A percentile compares a stretch with the other conserved stretches of the same genome.
phyloP scores from a whole-genome alignment of 768 basidiomycete species.

The Calvatia gigantea region DNA sequence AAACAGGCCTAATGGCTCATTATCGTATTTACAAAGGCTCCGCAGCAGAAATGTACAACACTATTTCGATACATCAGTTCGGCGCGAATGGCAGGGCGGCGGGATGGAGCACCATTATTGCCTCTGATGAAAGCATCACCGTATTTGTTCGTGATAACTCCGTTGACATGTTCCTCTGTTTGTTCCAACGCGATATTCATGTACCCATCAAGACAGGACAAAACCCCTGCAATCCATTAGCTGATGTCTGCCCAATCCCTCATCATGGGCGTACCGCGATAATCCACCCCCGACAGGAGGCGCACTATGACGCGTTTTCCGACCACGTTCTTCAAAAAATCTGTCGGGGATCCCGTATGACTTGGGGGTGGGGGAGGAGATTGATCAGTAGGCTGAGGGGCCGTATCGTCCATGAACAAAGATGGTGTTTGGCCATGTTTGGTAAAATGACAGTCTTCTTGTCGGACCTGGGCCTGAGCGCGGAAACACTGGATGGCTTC shows the following conservation, averaged over 20 bases:
- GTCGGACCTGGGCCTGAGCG: too few relatives aligned
- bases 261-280: constrained; percentile 59
- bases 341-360: constrained; percentile 79
- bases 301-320: constrained; percentile 95
- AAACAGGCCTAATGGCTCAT: too few relatives aligned
- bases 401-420: constrained; percentile 23
- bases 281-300: constrained; percentile 89
- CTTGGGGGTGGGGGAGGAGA: constrained; percentile 44
- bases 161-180: constrained; percentile 93
- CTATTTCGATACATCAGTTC: constrained; percentile 32
- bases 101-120: constrained; percentile 68
- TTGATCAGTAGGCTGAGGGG: constrained; percentile 27
- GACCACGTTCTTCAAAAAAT: constrained; percentile 92
- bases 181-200: constrained; percentile 99
- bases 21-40: constrained; percentile 44
- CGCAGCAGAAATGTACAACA: constrained; percentile 76
- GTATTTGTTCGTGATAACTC: constrained; percentile 81
- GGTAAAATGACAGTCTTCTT: background rate
- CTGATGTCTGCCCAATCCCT: background rate
- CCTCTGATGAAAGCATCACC: constrained; percentile 96
- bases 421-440: background rate
- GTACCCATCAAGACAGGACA: constrained; percentile 96
- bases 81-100: background rate
- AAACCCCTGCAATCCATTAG: constrained; percentile 54
- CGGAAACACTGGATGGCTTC: too few relatives aligned